Percentiles rank a stretch among this genome's conserved stretches.
phyloP scores from a whole-genome alignment of 78 protist species.

The Dictyostelium firmibasis region DNA sequence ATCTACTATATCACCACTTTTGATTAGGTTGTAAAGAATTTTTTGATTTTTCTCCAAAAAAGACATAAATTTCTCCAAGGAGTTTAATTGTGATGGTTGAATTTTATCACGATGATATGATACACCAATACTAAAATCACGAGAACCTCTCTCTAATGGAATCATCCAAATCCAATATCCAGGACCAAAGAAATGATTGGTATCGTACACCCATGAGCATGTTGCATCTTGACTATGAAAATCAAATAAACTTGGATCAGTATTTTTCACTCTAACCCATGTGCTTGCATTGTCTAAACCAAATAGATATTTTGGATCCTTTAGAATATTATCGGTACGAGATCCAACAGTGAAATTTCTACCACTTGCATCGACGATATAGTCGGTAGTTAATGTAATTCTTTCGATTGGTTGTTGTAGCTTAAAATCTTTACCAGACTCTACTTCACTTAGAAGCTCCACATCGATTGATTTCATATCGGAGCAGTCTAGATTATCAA shows the following conservation, averaged over 20 bases:
- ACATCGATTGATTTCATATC: conserved; percentile 18
- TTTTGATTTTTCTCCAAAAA: conserved; percentile 59
- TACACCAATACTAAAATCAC: conserved; percentile 61
- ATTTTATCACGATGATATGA: conserved; percentile 58
- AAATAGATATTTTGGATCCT: conserved; percentile 44
- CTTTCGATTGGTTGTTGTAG: conserved; percentile 19
- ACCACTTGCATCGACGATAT: conserved; percentile 40
- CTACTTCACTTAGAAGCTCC: conserved; percentile 8
- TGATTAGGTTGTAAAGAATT: conserved; percentile 24
- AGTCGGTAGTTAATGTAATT: conserved; percentile 31
- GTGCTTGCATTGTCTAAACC: conserved; percentile 40
- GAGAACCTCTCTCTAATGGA: conserved; percentile 44
- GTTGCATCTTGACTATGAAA: conserved; percentile 32
- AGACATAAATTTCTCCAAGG: conserved; percentile 53
- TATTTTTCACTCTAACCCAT: conserved; percentile 47
- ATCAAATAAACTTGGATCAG: conserved; percentile 17
- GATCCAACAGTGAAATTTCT: conserved; percentile 45
- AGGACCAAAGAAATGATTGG: conserved; percentile 74
- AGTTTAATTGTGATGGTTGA: conserved; percentile 34
- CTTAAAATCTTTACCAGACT: neutral
- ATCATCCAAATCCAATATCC: conserved; percentile 80
- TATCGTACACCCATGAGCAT: conserved; percentile 31
- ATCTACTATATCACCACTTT: conserved; percentile 69
- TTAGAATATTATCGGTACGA: conserved; percentile 46
- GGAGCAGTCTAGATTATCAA: neutral